Evolutionary conservation across 2,329 filamentous ascomycete genomes (phyloP), one percentile per base, ranked within the genome.

Genomic region (Claviceps arundinis): DNA sequence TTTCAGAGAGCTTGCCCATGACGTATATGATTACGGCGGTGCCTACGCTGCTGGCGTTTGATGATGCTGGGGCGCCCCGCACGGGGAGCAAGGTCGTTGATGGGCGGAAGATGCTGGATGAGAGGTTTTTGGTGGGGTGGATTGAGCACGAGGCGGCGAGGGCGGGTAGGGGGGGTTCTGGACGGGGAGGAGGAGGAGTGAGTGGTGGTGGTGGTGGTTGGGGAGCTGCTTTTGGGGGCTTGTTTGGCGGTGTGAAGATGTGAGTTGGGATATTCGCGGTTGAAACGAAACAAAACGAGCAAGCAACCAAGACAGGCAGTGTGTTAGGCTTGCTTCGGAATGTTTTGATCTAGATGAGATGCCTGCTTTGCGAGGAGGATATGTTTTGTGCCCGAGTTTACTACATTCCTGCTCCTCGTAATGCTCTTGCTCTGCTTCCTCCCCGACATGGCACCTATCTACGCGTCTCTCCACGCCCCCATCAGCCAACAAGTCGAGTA

Each of bases 21-120:
- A 71, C 69, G 6, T 82, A 80, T 62, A 77, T 79, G 75, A 77
- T 82, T 58, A 78, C 70, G 26, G 71, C 71, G 16, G 69, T 81
- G 55, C 79, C 79, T 24, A 81, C 77, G 8, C 63, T 83, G 52
- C 65, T 82, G 48, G 74, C 72, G 60, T 81, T 82, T 58, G 76
- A 79, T 58, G 75, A 79, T 54, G 72, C 70, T 17, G 74, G 75
- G 46, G 77, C 80, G 64, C 70, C 75, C 1, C 71, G 76, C 62
- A 64, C 65, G 1, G 60, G 65, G 50, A 76, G 73, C 44, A 76
- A 73, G 63, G 60, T 80, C 24, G 64, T 67, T 2, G 76, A 81
- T 58, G 73, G 66, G 16, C 68, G 68, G 52, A 67, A 68, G 56
- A 64, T 82, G 55, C 67, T 68, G 2, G 74, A 80, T 58, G 64